A percentile compares a stretch with the other conserved stretches of the same genome.
phyloP scores from a whole-genome alignment of 2,329 filamentous ascomycete genomes.

The Aureobasidium sp. region DNA sequence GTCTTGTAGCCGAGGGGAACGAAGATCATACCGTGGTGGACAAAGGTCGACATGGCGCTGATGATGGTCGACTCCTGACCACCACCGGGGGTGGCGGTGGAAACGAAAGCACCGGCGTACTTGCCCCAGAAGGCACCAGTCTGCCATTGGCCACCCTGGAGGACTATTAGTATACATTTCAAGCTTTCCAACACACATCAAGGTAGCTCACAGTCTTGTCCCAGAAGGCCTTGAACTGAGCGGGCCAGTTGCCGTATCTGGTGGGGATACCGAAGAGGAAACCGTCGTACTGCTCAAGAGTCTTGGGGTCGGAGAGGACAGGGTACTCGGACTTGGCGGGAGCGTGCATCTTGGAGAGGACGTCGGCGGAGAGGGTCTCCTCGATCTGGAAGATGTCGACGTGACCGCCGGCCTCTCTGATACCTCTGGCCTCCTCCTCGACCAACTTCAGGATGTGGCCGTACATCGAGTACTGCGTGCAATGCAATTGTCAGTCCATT shows the following conservation, averaged over 20 bases:
- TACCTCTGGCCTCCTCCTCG: slow-evolving; percentile 83
- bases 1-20: slow-evolving; percentile 92
- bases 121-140: slow-evolving; percentile 65
- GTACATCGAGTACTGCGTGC: slow-evolving; percentile 76
- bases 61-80: slow-evolving; percentile 89
- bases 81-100: slow-evolving; percentile 75
- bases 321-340: slow-evolving; percentile 52
- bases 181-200: neutral
- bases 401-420: slow-evolving; percentile 76
- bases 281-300: slow-evolving; percentile 60
- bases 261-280: slow-evolving; percentile 94
- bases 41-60: slow-evolving; percentile 72
- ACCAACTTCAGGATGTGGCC: slow-evolving; percentile 82
- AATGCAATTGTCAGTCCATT: neutral
- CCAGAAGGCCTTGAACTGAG: slow-evolving; percentile 92
- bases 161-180: neutral
- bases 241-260: slow-evolving; percentile 88
- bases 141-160: slow-evolving; percentile 63
- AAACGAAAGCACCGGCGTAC: slow-evolving; percentile 85
- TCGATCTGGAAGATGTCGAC: slow-evolving; percentile 79
- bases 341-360: slow-evolving; percentile 86
- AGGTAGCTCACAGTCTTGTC: slow-evolving; percentile 59
- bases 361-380: slow-evolving; percentile 80
- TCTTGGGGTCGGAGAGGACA: slow-evolving; percentile 4
- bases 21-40: slow-evolving; percentile 92